These are phyloP conservation scores for Saitoella complicata DNA, from an alignment of 805 yeast genomes.

Conservation along the genomic window DNA sequence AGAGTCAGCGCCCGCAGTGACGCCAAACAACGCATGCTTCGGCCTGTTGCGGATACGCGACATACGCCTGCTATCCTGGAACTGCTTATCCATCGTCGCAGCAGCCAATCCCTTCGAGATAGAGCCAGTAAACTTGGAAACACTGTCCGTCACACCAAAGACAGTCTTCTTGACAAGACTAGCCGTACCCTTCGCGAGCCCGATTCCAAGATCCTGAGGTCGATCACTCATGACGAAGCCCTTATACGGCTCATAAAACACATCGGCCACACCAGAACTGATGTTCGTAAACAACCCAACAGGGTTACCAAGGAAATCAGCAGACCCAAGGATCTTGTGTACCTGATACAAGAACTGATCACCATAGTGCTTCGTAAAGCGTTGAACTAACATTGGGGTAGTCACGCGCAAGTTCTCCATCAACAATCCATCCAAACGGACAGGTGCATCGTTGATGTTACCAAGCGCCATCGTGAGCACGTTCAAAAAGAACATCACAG, in stretches of 20 bases:
- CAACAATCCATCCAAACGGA: conserved; percentile 68
- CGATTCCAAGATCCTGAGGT: conserved; percentile 90
- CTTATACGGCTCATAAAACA: conserved; percentile 92
- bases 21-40: conserved; percentile 68
- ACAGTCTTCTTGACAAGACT: conserved; percentile 89
- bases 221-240: conserved; percentile 88
- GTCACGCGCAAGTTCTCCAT: conserved; percentile 86
- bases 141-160: conserved; percentile 84
- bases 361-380: conserved; percentile 69
- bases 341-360: conserved; percentile 85
- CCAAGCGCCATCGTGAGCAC: conserved; percentile 93
- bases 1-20: conserved; percentile 75
- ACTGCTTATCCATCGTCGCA: conserved; percentile 72
- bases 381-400: conserved; percentile 48
- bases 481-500: conserved; percentile 56
- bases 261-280: conserved; percentile 89
- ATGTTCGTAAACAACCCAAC: conserved; percentile 88
- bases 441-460: conserved; percentile 92
- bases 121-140: conserved; percentile 85
- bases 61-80: conserved; percentile 65
- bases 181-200: conserved; percentile 88
- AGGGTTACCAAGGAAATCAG: conserved; percentile 92
- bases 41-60: conserved; percentile 66
- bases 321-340: conserved; percentile 86
- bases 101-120: conserved; percentile 86